Evolutionary conservation across 2,329 filamentous ascomycete genomes (phyloP).

Genomic region (Ceratocystis colombiana): DNA sequence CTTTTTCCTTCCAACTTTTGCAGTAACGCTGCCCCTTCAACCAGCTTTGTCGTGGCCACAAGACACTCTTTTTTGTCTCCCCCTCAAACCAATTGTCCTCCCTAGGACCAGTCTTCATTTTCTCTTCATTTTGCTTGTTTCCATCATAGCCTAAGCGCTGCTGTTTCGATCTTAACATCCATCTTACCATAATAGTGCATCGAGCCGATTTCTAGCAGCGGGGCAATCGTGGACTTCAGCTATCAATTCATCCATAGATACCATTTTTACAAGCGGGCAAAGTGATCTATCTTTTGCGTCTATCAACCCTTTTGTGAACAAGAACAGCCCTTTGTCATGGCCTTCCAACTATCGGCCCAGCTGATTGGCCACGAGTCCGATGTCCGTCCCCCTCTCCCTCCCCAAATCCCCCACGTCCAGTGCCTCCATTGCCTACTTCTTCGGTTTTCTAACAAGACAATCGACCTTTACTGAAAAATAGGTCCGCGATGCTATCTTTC

Average conservation of each 20-base stretch:
- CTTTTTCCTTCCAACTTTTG: neutral
- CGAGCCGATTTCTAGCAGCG: too few relatives aligned
- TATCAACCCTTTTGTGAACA: neutral
- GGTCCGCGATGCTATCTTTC: slow-evolving; percentile 81
- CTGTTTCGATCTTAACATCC: neutral
- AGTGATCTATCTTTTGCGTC: neutral
- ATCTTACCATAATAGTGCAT: too few relatives aligned
- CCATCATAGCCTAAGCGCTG: neutral
- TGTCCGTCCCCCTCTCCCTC: slow-evolving; percentile 45
- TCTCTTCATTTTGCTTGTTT: neutral
- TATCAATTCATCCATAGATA: too few relatives aligned
- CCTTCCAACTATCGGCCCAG: slow-evolving; percentile 89
- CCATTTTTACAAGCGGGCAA: too few relatives aligned
- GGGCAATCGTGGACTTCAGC: too few relatives aligned
- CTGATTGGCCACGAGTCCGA: slow-evolving; percentile 86
- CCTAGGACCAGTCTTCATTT: neutral
- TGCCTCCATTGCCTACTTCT: slow-evolving; percentile 25
- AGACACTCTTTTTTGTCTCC: neutral
- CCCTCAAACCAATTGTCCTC: neutral
- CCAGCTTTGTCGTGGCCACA: neutral
- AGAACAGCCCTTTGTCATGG: slow-evolving; percentile 13
- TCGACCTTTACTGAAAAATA: slow-evolving; percentile 34
- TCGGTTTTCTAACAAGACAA: neutral
- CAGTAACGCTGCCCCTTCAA: neutral
- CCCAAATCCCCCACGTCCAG: neutral